Conservation (phyloP, 2,329 filamentous ascomycete species). For the Colletotrichum graminicola region DNA sequence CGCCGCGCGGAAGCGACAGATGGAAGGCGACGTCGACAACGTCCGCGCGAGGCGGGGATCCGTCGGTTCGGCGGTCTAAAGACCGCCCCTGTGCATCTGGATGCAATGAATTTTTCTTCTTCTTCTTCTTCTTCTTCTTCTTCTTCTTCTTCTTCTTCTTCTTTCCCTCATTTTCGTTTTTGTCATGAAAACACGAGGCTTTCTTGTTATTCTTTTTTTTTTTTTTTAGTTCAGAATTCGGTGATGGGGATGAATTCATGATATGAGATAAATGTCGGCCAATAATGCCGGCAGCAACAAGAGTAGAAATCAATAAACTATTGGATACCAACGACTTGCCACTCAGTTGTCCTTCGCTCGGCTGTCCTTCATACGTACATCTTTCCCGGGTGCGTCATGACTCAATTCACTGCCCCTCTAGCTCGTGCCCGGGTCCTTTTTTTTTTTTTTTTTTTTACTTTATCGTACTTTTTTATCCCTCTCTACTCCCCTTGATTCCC, state of each 20-base stretch:
- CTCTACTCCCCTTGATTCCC: background rate
- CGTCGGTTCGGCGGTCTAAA: background rate
- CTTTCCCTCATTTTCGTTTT: background rate
- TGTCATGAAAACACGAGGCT: background rate
- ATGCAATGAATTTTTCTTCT: background rate
- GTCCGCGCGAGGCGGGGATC: background rate
- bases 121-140: background rate
- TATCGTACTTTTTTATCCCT: no score
- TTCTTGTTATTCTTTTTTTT: background rate
- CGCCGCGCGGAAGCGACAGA: constrained; percentile 60
- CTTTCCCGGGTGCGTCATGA: background rate
- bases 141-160: background rate
- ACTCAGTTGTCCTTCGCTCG: background rate
- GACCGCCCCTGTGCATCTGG: background rate
- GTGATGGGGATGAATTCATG: background rate
- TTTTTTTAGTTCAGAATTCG: background rate
- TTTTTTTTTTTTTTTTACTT: no score
- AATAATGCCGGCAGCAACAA: background rate
- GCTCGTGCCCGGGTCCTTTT: background rate
- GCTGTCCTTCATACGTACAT: background rate
- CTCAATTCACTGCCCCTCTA: background rate
- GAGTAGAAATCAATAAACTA: constrained; percentile 5
- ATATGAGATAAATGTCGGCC: background rate
- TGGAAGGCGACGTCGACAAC: constrained; percentile 13
- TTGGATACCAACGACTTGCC: constrained; percentile 2